Evolutionary conservation across 257 asterid genomes (phyloP).

Genomic region (Solanum verrucosum): DNA sequence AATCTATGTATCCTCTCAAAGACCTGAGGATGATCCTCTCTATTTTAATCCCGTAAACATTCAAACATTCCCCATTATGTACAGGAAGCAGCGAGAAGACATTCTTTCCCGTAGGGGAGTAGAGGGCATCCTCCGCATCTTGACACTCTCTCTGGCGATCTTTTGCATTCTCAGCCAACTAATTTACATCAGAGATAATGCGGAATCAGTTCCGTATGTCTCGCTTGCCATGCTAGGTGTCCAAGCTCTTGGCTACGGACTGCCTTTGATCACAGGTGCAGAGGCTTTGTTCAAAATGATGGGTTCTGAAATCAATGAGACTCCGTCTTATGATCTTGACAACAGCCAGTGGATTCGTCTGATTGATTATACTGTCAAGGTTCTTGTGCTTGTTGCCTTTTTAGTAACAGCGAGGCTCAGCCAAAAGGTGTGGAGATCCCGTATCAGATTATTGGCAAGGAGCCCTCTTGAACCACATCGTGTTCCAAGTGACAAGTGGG

Average conservation of each 20-base stretch:
- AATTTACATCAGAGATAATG: conserved; percentile 38
- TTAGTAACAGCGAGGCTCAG: conserved; percentile 46
- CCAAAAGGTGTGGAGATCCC: conserved; percentile 80
- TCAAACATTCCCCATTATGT: conserved; percentile 68
- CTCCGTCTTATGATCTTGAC: conserved; percentile 34
- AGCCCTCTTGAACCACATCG: conserved; percentile 60
- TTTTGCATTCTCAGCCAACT: conserved; percentile 61
- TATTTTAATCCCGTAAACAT: conserved; percentile 45
- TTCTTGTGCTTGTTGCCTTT: conserved; percentile 61
- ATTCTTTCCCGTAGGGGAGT: conserved; percentile 75
- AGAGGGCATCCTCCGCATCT: conserved; percentile 60
- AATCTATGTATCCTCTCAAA: conserved; percentile 44
- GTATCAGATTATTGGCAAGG: conserved; percentile 43
- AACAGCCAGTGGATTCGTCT: conserved; percentile 40
- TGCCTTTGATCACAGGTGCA: conserved; percentile 62
- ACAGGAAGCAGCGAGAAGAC: conserved; percentile 72
- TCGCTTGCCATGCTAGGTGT: conserved; percentile 77
- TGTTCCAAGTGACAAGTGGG: conserved; percentile 58
- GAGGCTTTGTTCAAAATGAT: conserved; percentile 45
- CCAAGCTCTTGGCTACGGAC: conserved; percentile 66
- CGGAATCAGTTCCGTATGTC: conserved; percentile 43
- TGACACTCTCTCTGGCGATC: conserved; percentile 56
- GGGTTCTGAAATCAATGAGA: conserved; percentile 33
- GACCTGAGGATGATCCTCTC: conserved; percentile 74
- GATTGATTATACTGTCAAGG: conserved; percentile 59